These are phyloP conservation scores for Magnolia changhungtana DNA, from an alignment of 164 flowering plant genomes.

Conservation along the genomic window DNA sequence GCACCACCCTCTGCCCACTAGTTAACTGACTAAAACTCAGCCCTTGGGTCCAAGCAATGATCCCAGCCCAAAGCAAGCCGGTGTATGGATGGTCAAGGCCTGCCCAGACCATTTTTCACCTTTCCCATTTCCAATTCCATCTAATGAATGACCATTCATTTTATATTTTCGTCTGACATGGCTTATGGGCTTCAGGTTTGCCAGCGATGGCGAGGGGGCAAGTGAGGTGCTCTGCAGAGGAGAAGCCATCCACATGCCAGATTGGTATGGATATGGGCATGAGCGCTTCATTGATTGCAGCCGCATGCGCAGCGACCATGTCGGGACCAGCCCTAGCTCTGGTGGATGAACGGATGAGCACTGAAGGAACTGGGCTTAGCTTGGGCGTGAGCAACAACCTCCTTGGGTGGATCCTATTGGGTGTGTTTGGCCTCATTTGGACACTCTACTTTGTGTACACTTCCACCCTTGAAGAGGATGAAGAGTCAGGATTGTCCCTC, in stretches of 20 bases:
- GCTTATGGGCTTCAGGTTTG: slow-evolving; percentile 31
- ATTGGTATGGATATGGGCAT: slow-evolving; percentile 20
- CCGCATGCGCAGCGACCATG: slow-evolving; percentile 37
- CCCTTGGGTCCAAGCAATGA: too few relatives aligned
- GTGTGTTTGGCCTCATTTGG: slow-evolving; percentile 88
- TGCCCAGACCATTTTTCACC: background rate
- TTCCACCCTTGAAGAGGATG: slow-evolving; percentile 83
- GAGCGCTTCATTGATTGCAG: slow-evolving; percentile 43
- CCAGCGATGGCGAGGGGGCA: slow-evolving; percentile 40
- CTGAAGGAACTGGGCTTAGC: slow-evolving; percentile 93
- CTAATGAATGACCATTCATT: background rate
- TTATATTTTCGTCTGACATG: background rate
- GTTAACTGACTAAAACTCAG: too few relatives aligned
- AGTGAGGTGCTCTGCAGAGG: slow-evolving; percentile 43
- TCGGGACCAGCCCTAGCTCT: slow-evolving; percentile 61
- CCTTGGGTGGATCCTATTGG: slow-evolving; percentile 91
- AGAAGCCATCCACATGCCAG: slow-evolving; percentile 18
- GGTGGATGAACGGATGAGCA: slow-evolving; percentile 93
- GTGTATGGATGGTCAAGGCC: too few relatives aligned
- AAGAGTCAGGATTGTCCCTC: slow-evolving; percentile 89
- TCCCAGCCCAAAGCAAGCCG: too few relatives aligned
- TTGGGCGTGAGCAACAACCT: slow-evolving; percentile 91
- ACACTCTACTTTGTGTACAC: slow-evolving; percentile 61
- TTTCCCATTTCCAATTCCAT: background rate
- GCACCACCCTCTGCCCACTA: too few relatives aligned